Conservation (phyloP, 176 grass and related monocot species). For the Zea luxurians region DNA sequence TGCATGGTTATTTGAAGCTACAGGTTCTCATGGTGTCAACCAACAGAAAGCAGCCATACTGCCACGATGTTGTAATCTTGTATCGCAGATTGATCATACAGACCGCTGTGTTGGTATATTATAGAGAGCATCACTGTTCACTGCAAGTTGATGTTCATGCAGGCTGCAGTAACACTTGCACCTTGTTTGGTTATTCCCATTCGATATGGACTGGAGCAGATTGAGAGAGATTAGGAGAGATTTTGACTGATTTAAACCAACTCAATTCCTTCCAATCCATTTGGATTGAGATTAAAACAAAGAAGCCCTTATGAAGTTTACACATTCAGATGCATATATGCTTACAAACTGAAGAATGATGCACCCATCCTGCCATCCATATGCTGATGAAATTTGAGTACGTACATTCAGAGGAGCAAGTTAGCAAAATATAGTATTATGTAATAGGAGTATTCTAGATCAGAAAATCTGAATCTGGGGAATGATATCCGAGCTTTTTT, state of each 20-base stretch:
- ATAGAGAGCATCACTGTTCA: background rate
- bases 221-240: no score
- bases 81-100: background rate
- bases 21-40: background rate
- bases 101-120: background rate
- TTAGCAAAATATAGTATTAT: background rate
- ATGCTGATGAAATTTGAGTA: background rate
- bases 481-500: no score
- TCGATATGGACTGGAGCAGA: no score
- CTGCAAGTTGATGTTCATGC: background rate
- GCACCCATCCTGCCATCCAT: background rate
- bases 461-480: background rate
- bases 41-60: background rate
- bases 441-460: background rate
- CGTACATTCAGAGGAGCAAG: background rate
- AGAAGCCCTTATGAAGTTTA: background rate
- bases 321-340: background rate
- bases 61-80: background rate
- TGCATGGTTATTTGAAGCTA: constrained; percentile 2
- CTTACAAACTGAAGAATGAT: background rate
- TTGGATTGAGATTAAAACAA: no score
- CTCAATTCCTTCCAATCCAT: no score
- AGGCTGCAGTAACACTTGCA: no score
- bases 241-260: no score
- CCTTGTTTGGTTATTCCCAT: no score